Base-by-base conservation (phyloP, 2,329 filamentous ascomycete genomes). In the Alternaria dauci region DNA sequence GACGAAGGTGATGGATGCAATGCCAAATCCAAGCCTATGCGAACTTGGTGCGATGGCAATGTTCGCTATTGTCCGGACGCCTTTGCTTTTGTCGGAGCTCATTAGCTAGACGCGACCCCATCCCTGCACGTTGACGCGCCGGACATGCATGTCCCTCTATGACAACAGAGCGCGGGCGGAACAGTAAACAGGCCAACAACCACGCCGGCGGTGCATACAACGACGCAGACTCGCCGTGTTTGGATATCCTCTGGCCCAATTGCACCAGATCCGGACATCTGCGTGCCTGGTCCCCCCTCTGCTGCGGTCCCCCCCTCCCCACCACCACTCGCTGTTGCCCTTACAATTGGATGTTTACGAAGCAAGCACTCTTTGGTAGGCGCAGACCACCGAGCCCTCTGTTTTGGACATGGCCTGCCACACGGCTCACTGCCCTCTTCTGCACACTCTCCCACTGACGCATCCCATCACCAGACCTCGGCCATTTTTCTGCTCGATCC, bases 41-140 rank as follows among this genome's bases (percentile, higher is more conserved):
- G 23, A 32, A 28, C 25, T 43, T 20, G 50, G 26, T 43, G 50
- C 39, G 36, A 50, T 30, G 12, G 3, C 50, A 11, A 43, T 30
- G 51, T 23, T 41, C 11, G 55, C 34, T 26, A 30, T 30, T 20
- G 16, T 20, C 20, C 20, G 23, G 9, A 50, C 16, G 8, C n/a
- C 16, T 52, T 52, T 52, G 54, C 54, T 56, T 51, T 56, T 43
- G 54, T 8, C n/a, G 43, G 23, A 38, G 54, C 47, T 51, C 52
- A 43, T 55, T 44, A 41, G 42, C 46, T 20, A 53, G 59, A 65
- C 57, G 63, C 61, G 52, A 39, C 18, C 18, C 20, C 18, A 65
- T 62, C 64, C 67, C 62, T 66, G 66, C 61, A 61, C 51, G 28
- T 44, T 66, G 46, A 68, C 63, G 59, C 66, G 64, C 66, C 66